Base-by-base conservation (phyloP, 1,139 yeast genomes). In the Nematodospora anomalae region DNA sequence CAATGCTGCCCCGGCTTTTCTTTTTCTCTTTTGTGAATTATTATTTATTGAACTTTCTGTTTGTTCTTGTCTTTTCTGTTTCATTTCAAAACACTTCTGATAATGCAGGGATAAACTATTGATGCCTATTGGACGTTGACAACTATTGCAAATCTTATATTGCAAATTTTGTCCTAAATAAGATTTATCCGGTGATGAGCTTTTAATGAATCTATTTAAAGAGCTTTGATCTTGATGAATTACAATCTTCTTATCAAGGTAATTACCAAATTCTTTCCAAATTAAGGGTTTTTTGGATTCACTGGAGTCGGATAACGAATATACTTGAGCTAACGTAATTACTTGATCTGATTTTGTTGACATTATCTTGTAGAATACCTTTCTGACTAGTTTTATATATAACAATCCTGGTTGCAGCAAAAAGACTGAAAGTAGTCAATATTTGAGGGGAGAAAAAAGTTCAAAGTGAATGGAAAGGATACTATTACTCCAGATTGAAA, bases 221-320 rank as follows among this genome's bases (percentile, higher is more conserved):
- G 26, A 6, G 36, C 37, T 23, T 12, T 49, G 46, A 13, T 49
- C 8, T 25, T 42, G 40, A 26, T 51, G 55, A 35, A 61, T 52
- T 30, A 67, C 71, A 16, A 68, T 57, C 35, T 72, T 61, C 38
- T 65, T 68, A 47, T 79, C 84, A 37, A 80, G 60, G 52, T 71
- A 79, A 20, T 67, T 73, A 4, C 85, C 85, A 32, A 80, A 63
- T 42, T 80, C 85, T 56, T 79, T 76, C 87, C 87, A 80, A 54
- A 64, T 61, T 28, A 61, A 51, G 9, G 58, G 50, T 40, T 53
- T 56, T 14, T 38, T 40, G 15, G 38, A 21, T 31, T 34, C 38
- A 21, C 30, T 32, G 25, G 33, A 33, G 16, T 40, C 37, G 29
- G 42, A 30, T 33, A 57, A 57, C 35, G 59, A 49, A 37, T 51